phyloP scores from a whole-genome alignment of 1,139 yeast species.

The Debaryomyces fabryi region DNA sequence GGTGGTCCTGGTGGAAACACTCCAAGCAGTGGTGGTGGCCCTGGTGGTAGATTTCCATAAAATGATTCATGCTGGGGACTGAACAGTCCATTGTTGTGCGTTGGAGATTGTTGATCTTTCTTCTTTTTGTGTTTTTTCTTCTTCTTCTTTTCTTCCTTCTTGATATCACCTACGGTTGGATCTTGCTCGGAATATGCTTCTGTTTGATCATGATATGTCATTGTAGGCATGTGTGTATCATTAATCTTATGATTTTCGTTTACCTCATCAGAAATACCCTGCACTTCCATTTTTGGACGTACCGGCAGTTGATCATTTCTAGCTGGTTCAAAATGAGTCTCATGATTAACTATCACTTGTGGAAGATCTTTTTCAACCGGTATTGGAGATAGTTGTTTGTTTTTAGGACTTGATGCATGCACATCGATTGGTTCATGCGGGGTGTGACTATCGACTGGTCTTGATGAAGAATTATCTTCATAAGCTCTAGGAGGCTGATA shows the following conservation, averaged over 20 bases:
- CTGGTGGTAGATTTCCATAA: constrained; percentile 19
- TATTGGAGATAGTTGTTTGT: background rate
- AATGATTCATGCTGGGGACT: constrained; percentile 2
- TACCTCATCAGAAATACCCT: background rate
- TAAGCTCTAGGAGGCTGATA: background rate
- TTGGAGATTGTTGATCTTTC: constrained; percentile 28
- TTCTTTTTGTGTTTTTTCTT: constrained; percentile 17
- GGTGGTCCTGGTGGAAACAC: constrained; percentile 19
- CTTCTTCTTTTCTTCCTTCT: constrained; percentile 14
- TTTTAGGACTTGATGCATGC: background rate
- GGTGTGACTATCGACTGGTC: background rate
- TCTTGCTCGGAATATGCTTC: background rate
- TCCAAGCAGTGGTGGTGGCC: constrained; percentile 19
- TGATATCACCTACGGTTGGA: constrained; percentile 10
- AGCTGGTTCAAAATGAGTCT: background rate
- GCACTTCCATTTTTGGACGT: background rate
- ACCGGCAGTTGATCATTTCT: background rate
- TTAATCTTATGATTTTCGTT: background rate
- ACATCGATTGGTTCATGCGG: background rate
- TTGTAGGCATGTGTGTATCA: background rate
- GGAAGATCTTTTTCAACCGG: background rate
- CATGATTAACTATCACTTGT: background rate
- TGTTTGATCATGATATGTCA: background rate
- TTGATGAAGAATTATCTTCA: too few species aligned
- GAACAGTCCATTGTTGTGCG: constrained; percentile 11